Conservation (phyloP, 2,329 filamentous ascomycete species). For the Periconia sp. region DNA sequence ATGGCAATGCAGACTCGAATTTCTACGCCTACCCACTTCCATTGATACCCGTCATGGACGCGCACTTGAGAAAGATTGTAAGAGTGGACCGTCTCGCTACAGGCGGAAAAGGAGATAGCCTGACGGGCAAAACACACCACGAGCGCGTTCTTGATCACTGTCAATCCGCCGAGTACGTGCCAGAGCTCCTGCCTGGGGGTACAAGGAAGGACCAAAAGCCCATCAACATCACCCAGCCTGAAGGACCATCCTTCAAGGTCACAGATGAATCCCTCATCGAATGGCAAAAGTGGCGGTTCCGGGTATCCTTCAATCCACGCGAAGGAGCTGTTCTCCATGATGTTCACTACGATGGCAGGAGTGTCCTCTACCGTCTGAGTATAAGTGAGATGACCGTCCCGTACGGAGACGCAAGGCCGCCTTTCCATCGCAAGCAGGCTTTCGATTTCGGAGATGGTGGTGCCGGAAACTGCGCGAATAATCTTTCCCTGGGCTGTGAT, state of each 20-base stretch:
- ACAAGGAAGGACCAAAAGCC: slow-evolving; percentile 62
- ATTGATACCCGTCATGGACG: slow-evolving; percentile 46
- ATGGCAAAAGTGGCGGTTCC: slow-evolving; percentile 56
- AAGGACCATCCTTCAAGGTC: slow-evolving; percentile 70
- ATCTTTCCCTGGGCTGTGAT: slow-evolving; percentile 70
- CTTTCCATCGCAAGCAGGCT: slow-evolving; percentile 72
- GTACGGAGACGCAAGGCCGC: slow-evolving; percentile 68
- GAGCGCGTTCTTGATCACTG: slow-evolving; percentile 55
- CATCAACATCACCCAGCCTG: slow-evolving; percentile 73
- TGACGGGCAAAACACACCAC: slow-evolving; percentile 47
- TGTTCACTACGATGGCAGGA: slow-evolving; percentile 69
- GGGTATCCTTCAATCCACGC: slow-evolving; percentile 47
- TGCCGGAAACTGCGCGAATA: slow-evolving; percentile 70
- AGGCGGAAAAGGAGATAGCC: slow-evolving; percentile 44
- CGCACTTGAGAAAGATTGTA: slow-evolving; percentile 41
- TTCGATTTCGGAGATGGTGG: slow-evolving; percentile 76
- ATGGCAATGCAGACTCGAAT: slow-evolving; percentile 51
- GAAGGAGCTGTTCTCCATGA: slow-evolving; percentile 76
- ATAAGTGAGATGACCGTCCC: slow-evolving; percentile 73
- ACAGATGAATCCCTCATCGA: slow-evolving; percentile 51
- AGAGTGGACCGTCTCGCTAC: slow-evolving; percentile 46
- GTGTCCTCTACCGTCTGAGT: slow-evolving; percentile 70
- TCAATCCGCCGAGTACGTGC: slow-evolving; percentile 57
- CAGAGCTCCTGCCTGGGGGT: slow-evolving; percentile 47
- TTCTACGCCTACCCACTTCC: slow-evolving; percentile 50